Conservation (phyloP, 495 filamentous ascomycete genomes). For the Choiromyces venosus region DNA sequence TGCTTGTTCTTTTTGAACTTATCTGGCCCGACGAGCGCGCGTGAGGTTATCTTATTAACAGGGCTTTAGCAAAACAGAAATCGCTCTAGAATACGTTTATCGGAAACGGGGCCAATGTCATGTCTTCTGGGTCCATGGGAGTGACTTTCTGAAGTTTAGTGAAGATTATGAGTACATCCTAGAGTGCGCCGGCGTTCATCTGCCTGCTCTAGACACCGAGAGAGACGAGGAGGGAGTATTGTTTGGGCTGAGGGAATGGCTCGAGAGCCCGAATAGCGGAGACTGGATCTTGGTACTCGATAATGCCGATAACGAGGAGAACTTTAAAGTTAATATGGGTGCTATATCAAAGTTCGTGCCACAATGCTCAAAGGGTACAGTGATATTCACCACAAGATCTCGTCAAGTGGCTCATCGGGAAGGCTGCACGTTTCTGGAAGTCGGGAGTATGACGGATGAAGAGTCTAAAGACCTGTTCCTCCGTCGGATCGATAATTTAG, state of each 20-base stretch:
- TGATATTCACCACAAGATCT: slow-evolving; percentile 43
- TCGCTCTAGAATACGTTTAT: slow-evolving; percentile 50
- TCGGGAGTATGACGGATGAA: neutral
- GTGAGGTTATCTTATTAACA: neutral
- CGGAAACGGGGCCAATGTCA: neutral
- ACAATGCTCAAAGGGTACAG: slow-evolving; percentile 29
- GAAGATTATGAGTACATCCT: slow-evolving; percentile 46
- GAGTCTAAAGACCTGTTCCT: slow-evolving; percentile 4
- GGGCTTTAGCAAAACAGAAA: slow-evolving; percentile 46
- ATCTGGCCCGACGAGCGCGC: neutral
- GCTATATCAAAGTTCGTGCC: slow-evolving; percentile 29
- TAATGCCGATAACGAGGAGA: slow-evolving; percentile 43
- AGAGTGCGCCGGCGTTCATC: slow-evolving; percentile 31
- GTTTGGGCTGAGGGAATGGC: slow-evolving; percentile 5
- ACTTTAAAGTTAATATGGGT: slow-evolving; percentile 12
- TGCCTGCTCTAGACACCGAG: slow-evolving; percentile 5
- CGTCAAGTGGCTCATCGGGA: slow-evolving; percentile 22
- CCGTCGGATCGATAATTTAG: slow-evolving; percentile 9
- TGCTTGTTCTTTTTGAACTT: neutral
- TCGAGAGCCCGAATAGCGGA: slow-evolving; percentile 11
- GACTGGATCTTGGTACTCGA: slow-evolving; percentile 45
- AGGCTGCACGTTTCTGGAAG: neutral
- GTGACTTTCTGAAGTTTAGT: slow-evolving; percentile 40
- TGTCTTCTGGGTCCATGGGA: slow-evolving; percentile 47
- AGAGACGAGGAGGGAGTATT: slow-evolving; percentile 7